Evolutionary conservation across 2,329 filamentous ascomycete species (phyloP), one percentile per base, ranked within the genome.

Genomic region (Dryadomyces quercus-mongolicae): DNA sequence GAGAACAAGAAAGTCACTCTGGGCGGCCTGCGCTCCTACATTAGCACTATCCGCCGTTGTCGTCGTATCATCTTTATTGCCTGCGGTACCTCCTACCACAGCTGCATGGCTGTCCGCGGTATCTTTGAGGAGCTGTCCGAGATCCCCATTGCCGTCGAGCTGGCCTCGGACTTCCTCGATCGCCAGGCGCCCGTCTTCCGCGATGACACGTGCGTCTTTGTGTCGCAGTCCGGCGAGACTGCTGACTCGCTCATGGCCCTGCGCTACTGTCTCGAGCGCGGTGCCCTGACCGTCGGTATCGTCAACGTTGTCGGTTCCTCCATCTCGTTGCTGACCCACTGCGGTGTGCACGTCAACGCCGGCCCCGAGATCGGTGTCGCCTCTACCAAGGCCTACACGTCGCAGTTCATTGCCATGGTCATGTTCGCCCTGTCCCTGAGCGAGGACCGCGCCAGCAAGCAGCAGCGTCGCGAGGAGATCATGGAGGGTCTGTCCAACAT

Each of bases 341-440:
- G 93, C 66, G 93, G 93, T 90, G 93, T 98, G 54, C 93, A 98
- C 78, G 91, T 98, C 77, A 98, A 98, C 73, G 93, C 93, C 62
- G 93, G 93, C 55, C 93, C 93, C 53, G 93, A 98, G 72, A 97
- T 98, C 60, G 93, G 93, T 83, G 93, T 98, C 61, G 93, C 93
- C 57, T 97, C 92, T 49, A 98, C 93, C 71, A 98, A 98, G 80
- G 93, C 93, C 43, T 98, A 98, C 76, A 98, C 93, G 15, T 97
- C 93, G 49, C 93, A 98, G 70, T 98, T 97, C 71, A 89, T 98
- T 66, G 95, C 93, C 69, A 96, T 98, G 90, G 87, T 97, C 74
- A 98, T 98, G 93, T 97, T 98, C 66, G 93, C 93, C 7, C 78
- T 98, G 60, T 96, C 91, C 34, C 81, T 98, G 56, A 93, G 88